phyloP scores from a whole-genome alignment of 176 grass and related monocot genomes.

The bread wheat (Triticum aestivum) region IWGSC_CS_RefSeq_v2.1 NC_057797.1:744413022-744413521 shows the following conservation, averaged over 20 bases:
- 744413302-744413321: no score
- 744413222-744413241: background rate
- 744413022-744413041: no score
- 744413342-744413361: background rate
- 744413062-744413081: background rate
- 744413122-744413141: conserved; percentile 12
- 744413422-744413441: background rate
- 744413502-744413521: conserved; percentile 24
- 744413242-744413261: background rate
- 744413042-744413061: background rate
- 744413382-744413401: background rate
- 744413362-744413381: background rate
- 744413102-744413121: background rate
- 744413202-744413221: background rate
- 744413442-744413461: background rate
- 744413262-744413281: background rate
- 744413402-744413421: background rate
- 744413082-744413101: background rate
- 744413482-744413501: background rate
- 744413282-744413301: background rate
- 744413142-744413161: background rate
- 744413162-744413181: conserved; percentile 22
- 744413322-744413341: background rate
- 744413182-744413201: background rate
- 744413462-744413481: conserved; percentile 11